These are phyloP conservation scores for Pichia exigua DNA, from an alignment of 805 yeast species.

Conservation along the genomic window DNA sequence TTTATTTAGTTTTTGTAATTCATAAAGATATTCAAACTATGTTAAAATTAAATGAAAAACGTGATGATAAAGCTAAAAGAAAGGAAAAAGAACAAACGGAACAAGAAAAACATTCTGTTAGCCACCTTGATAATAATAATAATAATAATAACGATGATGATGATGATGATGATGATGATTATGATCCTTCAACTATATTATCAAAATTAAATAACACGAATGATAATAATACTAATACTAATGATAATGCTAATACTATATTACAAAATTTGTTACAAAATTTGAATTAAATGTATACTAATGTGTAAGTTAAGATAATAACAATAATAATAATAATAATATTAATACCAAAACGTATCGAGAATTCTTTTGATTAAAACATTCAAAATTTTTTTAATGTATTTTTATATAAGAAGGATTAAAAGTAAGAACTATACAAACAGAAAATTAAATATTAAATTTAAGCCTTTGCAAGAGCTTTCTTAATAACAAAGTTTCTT, in stretches of 20 bases:
- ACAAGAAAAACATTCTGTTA: no score
- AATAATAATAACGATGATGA: not conserved
- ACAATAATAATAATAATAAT: no score
- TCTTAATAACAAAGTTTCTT: constrained; percentile 89
- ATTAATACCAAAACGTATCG: no score
- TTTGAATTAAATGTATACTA: not conserved
- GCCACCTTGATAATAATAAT: no score
- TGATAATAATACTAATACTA: not conserved
- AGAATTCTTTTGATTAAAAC: not conserved
- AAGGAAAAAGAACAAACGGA: not conserved
- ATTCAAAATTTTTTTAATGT: not conserved
- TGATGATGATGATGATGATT: constrained; percentile 6
- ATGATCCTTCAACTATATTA: constrained; percentile 3
- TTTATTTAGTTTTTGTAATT: constrained; percentile 25
- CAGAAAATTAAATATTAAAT: constrained; percentile 11
- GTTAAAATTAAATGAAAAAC: not conserved
- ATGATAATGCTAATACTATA: not conserved
- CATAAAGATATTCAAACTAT: constrained; percentile 14
- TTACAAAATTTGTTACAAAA: not conserved
- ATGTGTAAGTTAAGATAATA: not conserved
- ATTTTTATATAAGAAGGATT: not conserved
- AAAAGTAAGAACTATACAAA: not conserved
- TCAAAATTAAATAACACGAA: not conserved
- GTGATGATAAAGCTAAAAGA: not conserved
- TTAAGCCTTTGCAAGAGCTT: constrained; percentile 95